These are phyloP conservation scores for Xylariaceae sp. DNA, from an alignment of 2,329 filamentous ascomycete genomes.

Conservation along the genomic window DNA sequence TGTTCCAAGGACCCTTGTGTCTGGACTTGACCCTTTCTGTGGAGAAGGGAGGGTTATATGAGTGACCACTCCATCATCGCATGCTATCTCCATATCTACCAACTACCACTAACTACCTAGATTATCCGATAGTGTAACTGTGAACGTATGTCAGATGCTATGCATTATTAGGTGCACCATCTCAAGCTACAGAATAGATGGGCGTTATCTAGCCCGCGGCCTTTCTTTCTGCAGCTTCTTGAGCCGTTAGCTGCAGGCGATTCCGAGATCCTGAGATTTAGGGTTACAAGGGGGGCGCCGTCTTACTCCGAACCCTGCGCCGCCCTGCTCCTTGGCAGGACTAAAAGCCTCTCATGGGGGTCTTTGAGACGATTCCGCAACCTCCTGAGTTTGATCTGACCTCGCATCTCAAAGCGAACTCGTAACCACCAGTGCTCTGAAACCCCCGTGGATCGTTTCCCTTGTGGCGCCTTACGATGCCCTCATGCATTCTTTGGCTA, in stretches of 20 bases:
- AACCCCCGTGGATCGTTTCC: neutral
- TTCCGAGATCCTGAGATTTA: constrained; percentile 13
- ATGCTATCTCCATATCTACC: too few relatives aligned
- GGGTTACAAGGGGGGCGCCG: constrained; percentile 14
- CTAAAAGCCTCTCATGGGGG: constrained; percentile 31
- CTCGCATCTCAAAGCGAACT: constrained; percentile 22
- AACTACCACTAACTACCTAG: too few relatives aligned
- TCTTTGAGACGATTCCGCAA: constrained; percentile 38
- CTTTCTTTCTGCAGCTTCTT: too few relatives aligned
- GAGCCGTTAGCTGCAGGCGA: too few relatives aligned
- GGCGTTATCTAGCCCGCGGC: too few relatives aligned
- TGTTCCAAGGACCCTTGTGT: neutral
- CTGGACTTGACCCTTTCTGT: neutral
- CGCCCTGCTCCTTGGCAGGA: constrained; percentile 24
- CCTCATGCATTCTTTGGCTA: neutral
- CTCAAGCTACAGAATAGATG: too few relatives aligned
- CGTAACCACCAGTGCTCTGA: too few relatives aligned
- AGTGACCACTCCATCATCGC: neutral
- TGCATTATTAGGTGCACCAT: too few relatives aligned
- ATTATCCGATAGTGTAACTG: too few relatives aligned
- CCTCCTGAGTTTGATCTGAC: constrained; percentile 35
- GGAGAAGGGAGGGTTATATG: constrained; percentile 2
- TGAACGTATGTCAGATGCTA: too few relatives aligned
- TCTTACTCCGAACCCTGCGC: constrained; percentile 18
- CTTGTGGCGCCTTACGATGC: neutral